Conservation (phyloP, 2,329 filamentous ascomycete species). For the Pezicula carpinea region DNA sequence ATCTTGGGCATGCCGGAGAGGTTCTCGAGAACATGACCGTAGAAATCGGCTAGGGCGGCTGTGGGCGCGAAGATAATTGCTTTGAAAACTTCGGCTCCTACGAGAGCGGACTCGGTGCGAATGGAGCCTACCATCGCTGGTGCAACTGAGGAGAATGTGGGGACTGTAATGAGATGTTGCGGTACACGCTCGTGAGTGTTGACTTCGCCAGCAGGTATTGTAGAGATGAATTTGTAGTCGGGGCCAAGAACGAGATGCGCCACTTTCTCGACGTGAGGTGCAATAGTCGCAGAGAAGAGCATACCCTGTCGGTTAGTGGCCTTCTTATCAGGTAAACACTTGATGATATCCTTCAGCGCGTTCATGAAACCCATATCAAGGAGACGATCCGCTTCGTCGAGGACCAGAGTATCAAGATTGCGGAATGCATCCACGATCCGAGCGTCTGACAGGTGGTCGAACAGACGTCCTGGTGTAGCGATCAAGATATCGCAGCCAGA, state of each 20-base stretch:
- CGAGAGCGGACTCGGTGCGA: constrained; percentile 49
- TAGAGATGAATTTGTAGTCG: constrained; percentile 85
- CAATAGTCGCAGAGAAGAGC: constrained; percentile 92
- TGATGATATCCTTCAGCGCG: constrained; percentile 58
- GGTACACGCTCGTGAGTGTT: constrained; percentile 83
- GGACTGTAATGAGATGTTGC: constrained; percentile 66
- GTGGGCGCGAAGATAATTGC: constrained; percentile 91
- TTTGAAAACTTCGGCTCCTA: constrained; percentile 63
- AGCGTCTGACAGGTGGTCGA: constrained; percentile 67
- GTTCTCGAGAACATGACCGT: constrained; percentile 47
- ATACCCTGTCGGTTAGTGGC: constrained; percentile 43
- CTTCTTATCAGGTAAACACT: constrained; percentile 55
- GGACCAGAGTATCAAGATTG: constrained; percentile 84
- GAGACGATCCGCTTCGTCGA: constrained; percentile 98
- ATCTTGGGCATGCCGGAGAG: constrained; percentile 26
- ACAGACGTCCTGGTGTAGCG: constrained; percentile 80
- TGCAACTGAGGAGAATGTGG: constrained; percentile 69
- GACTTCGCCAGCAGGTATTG: constrained; percentile 74
- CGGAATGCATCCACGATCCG: constrained; percentile 24
- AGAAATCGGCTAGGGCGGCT: constrained; percentile 66
- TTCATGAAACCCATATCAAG: constrained; percentile 84
- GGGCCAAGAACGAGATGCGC: constrained; percentile 73
- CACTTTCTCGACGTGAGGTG: constrained; percentile 73
- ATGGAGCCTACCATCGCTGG: constrained; percentile 76
- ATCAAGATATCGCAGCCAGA: constrained; percentile 83